A percentile compares a stretch with the other conserved stretches of the same genome.
Conservation (phyloP, 345 rosid genomes). For the Gynandropsis gynandra region DNA sequence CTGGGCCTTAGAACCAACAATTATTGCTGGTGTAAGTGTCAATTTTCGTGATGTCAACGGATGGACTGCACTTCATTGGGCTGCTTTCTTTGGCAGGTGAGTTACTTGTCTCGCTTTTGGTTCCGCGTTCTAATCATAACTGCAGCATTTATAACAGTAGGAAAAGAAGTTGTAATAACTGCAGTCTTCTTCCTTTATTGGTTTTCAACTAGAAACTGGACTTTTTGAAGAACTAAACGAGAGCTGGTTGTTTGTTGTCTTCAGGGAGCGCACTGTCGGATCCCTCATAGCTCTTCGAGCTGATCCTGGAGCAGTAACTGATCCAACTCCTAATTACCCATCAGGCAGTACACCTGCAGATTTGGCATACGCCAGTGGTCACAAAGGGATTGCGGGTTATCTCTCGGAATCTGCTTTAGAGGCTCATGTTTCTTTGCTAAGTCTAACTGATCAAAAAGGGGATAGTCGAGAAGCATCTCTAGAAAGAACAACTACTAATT, state of each 20-base stretch:
- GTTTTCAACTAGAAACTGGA: slow-evolving; percentile 16
- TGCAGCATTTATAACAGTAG: no score
- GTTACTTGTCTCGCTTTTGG: no score
- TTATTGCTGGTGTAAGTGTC: slow-evolving; percentile 67
- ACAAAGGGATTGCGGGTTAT: slow-evolving; percentile 88
- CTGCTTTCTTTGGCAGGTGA: slow-evolving; percentile 82
- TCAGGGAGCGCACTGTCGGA: slow-evolving; percentile 78
- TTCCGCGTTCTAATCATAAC: no score
- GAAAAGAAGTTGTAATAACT: no score
- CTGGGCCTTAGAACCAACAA: slow-evolving; percentile 70
- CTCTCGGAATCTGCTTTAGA: slow-evolving; percentile 83
- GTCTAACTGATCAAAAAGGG: slow-evolving; percentile 47
- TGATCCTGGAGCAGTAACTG: slow-evolving; percentile 57
- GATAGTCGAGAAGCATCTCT: slow-evolving; percentile 32
- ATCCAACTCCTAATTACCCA: slow-evolving; percentile 79
- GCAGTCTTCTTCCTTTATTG: no score
- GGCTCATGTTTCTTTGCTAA: slow-evolving; percentile 51
- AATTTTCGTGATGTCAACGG: slow-evolving; percentile 88
- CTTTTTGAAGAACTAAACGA: slow-evolving; percentile 1
- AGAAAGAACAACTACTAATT: slow-evolving; percentile 55
- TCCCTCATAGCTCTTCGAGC: slow-evolving; percentile 64
- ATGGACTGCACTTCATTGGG: slow-evolving; percentile 99
- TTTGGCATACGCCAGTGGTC: slow-evolving; percentile 79
- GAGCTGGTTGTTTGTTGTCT: no score
- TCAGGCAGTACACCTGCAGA: slow-evolving; percentile 73